Evolutionary conservation across 2,329 filamentous ascomycete species (phyloP).

Genomic region (Myriangium duriaei): DNA sequence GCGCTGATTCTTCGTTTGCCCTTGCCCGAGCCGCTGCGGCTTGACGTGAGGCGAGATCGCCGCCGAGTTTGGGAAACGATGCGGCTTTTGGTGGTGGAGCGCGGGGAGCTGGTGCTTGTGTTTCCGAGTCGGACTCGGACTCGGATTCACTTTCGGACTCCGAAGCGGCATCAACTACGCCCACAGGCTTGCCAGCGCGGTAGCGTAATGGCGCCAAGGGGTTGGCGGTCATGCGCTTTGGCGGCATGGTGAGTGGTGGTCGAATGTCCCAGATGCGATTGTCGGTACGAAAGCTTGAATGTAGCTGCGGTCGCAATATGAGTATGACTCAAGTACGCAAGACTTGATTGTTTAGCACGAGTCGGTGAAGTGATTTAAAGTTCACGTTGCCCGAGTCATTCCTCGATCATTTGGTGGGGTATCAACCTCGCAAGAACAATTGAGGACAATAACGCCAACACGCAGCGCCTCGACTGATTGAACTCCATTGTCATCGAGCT

Average conservation of each 20-base stretch:
- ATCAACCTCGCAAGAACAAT: no score
- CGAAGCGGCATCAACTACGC: conserved; percentile 32
- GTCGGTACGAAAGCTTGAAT: no score
- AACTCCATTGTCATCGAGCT: no score
- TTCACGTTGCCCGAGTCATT: no score
- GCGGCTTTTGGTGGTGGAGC: conserved; percentile 27
- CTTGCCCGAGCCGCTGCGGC: conserved; percentile 13
- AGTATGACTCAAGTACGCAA: no score
- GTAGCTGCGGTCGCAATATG: no score
- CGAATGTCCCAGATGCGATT: no score
- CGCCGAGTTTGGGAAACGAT: conserved; percentile 32
- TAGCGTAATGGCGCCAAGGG: conserved; percentile 69
- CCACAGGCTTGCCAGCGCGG: conserved; percentile 66
- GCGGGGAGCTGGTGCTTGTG: conserved; percentile 23
- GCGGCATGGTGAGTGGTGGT: conserved; percentile 47
- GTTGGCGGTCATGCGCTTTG: conserved; percentile 89
- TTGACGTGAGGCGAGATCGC: conserved; percentile 24
- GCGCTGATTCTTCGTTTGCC: conserved; percentile 18
- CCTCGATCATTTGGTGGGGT: no score
- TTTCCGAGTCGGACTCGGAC: conserved; percentile 37
- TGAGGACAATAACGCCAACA: no score
- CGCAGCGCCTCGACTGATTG: no score
- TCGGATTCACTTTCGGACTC: conserved; percentile 24
- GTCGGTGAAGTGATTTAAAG: no score
- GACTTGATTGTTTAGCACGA: no score